These are phyloP conservation scores for Ogataea hybrid DNA, from an alignment of 1,139 yeast genomes.

Conservation along the genomic window DNA sequence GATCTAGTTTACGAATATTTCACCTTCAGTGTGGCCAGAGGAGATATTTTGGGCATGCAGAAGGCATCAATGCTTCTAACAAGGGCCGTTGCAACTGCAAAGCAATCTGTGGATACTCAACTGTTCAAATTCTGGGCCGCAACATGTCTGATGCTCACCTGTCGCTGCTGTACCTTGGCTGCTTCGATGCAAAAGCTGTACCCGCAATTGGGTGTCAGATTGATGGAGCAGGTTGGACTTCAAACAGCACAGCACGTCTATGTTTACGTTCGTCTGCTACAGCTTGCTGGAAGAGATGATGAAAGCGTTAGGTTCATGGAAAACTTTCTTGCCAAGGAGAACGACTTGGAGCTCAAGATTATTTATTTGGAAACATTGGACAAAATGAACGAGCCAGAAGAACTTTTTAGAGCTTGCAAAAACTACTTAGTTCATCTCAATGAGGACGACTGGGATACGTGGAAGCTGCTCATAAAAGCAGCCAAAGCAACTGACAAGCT, in stretches of 20 bases:
- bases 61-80: conserved; percentile 45
- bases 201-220: conserved; percentile 54
- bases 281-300: conserved; percentile 33
- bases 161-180: conserved; percentile 28
- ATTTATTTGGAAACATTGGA: conserved; percentile 47
- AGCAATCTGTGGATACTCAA: conserved; percentile 28
- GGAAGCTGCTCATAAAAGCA: conserved; percentile 52
- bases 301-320: conserved; percentile 36
- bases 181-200: conserved; percentile 45
- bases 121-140: conserved; percentile 48
- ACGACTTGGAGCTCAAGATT: conserved; percentile 57
- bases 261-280: conserved; percentile 48
- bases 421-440: conserved; percentile 41
- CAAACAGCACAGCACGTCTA: conserved; percentile 57
- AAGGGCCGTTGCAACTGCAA: conserved; percentile 25
- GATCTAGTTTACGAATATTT: conserved; percentile 50
- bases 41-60: conserved; percentile 44
- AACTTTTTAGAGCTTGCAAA: conserved; percentile 36
- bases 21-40: conserved; percentile 37
- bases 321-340: conserved; percentile 37
- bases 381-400: conserved; percentile 39
- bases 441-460: conserved; percentile 60
- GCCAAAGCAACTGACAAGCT: conserved; percentile 29
- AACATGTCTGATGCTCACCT: conserved; percentile 37
- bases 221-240: conserved; percentile 48